Base-by-base conservation (phyloP, 139 green algal genomes). In the Yamagishiella unicocca region DNA sequence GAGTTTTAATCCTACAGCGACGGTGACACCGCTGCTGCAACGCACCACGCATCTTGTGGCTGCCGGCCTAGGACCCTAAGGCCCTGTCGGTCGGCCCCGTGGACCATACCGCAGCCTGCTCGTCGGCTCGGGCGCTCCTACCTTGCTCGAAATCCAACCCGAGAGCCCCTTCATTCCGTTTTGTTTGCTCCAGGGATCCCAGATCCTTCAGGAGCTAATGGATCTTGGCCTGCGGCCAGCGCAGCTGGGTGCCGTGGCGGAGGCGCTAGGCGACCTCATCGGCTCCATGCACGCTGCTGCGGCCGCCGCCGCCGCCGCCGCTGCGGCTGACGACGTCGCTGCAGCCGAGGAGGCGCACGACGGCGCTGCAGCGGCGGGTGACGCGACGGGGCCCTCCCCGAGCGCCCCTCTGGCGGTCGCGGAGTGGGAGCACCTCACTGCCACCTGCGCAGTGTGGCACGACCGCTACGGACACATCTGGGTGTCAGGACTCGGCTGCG, bases 401-500 rank as follows among this genome's bases (percentile, higher is more conserved):
- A 19, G n/a, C 10, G 77, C 37, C 12, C 2, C 77, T 29, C 14
- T n/a, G 37, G n/a, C 33, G 0, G 33, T 42, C 3, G 40, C 38
- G 46, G 81, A 55, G 3, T 87, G 82, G 82, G 50, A 27, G 33
- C 1, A 38, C 35, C 6, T 80, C 29, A 12, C 70, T 25, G 21
- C 12, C 3, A 3, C n/a, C 27, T 37, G 67, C 1, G 82, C 35
- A 0, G 67, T 87, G 50, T 87, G 82, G 82, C 67, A 79, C 82
- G 68, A 87, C 45, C 82, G 82, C 7, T 55, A 71, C 31, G 62
- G 54, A 0, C 54, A 12, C 33, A 50, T 87, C 4, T 87, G 82
- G 82, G 46, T 87, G 42, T 80, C 67, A 46, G 82, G 50, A 5
- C 43, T 78, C 29, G 80, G 80, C 31, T 58, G 79, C 31, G 61